Conservation (phyloP, 2,329 filamentous ascomycete species). For the Fusarium humuli region DNA sequence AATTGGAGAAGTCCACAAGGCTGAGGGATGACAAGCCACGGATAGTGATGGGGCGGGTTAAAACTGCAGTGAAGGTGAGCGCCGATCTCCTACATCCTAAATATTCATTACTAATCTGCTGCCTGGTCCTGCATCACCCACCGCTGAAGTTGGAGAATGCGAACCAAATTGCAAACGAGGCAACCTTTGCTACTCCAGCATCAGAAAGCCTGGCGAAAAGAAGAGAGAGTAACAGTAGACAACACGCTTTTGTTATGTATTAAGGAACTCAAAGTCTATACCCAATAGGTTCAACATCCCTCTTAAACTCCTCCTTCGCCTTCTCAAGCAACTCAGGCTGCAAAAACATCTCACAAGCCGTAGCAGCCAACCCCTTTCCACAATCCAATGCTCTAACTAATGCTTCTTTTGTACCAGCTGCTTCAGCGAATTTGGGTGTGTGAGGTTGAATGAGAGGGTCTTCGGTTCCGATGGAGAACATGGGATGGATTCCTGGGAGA, state of each 20-base stretch:
- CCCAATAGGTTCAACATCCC: constrained; percentile 13
- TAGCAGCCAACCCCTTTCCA: constrained; percentile 39
- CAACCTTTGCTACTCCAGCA: too few species aligned
- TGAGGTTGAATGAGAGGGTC: constrained; percentile 37
- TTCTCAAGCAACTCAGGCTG: constrained; percentile 5
- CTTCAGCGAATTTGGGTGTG: constrained; percentile 32
- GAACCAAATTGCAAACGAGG: too few species aligned
- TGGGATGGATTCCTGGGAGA: constrained; percentile 41
- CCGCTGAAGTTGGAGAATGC: constrained; percentile 70
- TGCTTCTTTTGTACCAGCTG: constrained; percentile 31
- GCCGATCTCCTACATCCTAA: constrained; percentile 83
- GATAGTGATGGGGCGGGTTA: background rate
- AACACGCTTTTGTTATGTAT: background rate
- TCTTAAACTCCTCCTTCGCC: constrained; percentile 29
- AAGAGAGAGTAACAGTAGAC: too few species aligned
- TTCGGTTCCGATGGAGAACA: constrained; percentile 38
- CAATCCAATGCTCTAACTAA: constrained; percentile 35
- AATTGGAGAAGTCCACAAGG: too few species aligned
- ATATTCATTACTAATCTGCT: constrained; percentile 88
- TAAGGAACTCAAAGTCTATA: constrained; percentile 10
- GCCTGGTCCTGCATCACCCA: constrained; percentile 80
- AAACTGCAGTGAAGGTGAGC: background rate
- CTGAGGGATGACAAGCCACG: too few species aligned
- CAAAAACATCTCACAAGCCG: constrained; percentile 28
- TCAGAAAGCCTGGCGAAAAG: too few species aligned